Percentiles rank a stretch among this genome's conserved stretches.
Conservation (phyloP, 2,329 filamentous ascomycete genomes). For the Fusarium newnesense region DNA sequence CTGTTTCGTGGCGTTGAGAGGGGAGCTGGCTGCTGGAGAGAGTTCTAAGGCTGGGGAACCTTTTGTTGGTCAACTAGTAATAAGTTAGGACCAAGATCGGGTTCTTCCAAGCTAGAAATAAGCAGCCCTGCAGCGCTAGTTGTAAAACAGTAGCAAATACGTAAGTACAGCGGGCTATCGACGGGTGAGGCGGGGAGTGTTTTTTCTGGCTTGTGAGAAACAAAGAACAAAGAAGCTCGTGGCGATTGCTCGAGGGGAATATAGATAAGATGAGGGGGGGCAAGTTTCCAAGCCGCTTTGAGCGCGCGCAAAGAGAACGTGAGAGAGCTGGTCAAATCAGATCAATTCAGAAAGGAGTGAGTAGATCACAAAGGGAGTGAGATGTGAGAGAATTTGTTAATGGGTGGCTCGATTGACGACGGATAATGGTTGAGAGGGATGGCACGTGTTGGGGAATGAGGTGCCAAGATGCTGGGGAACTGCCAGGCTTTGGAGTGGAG, state of each 20-base stretch:
- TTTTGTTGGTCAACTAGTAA: constrained; percentile 36
- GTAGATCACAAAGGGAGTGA: constrained; percentile 21
- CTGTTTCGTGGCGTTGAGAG: constrained; percentile 44
- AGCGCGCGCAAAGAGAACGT: constrained; percentile 20
- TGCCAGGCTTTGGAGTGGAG: constrained; percentile 6
- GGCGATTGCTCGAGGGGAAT: not conserved
- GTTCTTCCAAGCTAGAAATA: constrained; percentile 34
- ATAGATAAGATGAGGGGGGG: constrained; percentile 6
- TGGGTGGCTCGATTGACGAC: constrained; percentile 37
- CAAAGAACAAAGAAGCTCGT: not conserved
- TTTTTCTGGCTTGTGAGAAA: not conserved
- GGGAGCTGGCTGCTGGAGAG: constrained; percentile 24
- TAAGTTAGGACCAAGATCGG: constrained; percentile 19
- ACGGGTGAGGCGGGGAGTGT: constrained; percentile 10
- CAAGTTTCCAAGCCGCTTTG: not conserved
- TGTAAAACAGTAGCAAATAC: constrained; percentile 12
- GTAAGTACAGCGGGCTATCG: constrained; percentile 21
- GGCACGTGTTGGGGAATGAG: constrained; percentile 45
- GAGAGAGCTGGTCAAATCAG: constrained; percentile 7
- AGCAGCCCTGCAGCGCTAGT: constrained; percentile 31
- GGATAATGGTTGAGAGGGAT: constrained; percentile 44
- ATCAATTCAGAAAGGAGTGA: not conserved
- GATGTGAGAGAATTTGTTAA: constrained; percentile 29
- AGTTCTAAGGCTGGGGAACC: constrained; percentile 19
- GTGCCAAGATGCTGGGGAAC: constrained; percentile 39